Evolutionary conservation across 805 yeast species (phyloP), one percentile per base, ranked within the genome.

Genomic region (Zygoascus flipseniorum): DNA sequence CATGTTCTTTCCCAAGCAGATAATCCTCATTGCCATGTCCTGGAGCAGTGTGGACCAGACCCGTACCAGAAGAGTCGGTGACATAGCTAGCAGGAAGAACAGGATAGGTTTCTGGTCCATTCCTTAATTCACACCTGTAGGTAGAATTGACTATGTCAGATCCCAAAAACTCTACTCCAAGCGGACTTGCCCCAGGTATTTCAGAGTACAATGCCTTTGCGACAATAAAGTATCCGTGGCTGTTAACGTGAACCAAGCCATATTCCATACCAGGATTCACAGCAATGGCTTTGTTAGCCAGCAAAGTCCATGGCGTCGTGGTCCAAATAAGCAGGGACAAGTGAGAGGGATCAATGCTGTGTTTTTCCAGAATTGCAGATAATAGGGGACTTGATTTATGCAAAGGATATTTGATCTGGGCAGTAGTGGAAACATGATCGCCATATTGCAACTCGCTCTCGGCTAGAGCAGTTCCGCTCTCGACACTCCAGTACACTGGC

Each of bases 401-500:
- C 1, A 83, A 57, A 9, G 89, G 89, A 59, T 86, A 89, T 59
- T 79, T 81, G 8, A 86, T 80, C 63, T 76, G 82, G 0, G 80
- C 81, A 2, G 96, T 84, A 5, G 73, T 78, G 0, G 95, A 85
- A 44, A 64, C 72, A 66, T 89, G 96, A 19, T 79, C 80, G 50
- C 86, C 85, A 67, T 93, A 93, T 64, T 92, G 97, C 54, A 93
- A 74, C 66, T 93, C 99, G 19, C 97, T 92, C 68, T 93, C 99
- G 0, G 99, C 99, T 57, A 93, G 72, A 0, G 98, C 98, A 0
- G 99, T 90, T 54, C 81, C 79, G 2, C 96, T 87, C 63, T 90
- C 97, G 57, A 92, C 84, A 1, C 97, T 95, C 97, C 98, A 93
- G 76, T 85, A 93, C 1, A 95, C 98, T 0, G 99, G 99, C 65